phyloP scores from a whole-genome alignment of 352 stramenopile species.

The Phytophthora idaei region DNA sequence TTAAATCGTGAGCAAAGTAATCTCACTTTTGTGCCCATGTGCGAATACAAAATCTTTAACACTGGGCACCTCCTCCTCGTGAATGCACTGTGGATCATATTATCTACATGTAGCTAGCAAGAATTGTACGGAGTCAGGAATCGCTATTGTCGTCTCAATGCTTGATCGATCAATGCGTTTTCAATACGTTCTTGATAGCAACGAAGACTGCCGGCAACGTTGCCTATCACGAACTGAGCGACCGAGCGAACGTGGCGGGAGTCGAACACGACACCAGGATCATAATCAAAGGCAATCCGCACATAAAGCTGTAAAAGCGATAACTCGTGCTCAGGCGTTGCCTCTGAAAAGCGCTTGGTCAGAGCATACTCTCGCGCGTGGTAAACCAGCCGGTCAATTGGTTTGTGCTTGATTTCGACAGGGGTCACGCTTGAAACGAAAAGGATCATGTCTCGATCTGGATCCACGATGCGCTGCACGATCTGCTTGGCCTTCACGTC shows the following conservation, averaged over 20 bases:
- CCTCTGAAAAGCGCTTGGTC: constrained; percentile 40
- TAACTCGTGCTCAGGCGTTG: constrained; percentile 32
- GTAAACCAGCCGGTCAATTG: constrained; percentile 24
- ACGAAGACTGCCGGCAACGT: constrained; percentile 38
- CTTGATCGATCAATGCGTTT: constrained; percentile 2
- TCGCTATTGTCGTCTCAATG: not conserved
- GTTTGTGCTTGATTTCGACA: constrained; percentile 31
- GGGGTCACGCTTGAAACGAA: constrained; percentile 27
- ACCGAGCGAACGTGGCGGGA: constrained; percentile 41
- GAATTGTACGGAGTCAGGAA: not conserved
- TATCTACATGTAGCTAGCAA: no score
- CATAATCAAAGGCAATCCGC: constrained; percentile 52
- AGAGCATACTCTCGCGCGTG: constrained; percentile 38
- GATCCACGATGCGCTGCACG: constrained; percentile 21
- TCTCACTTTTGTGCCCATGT: no score
- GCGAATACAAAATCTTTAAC: not conserved
- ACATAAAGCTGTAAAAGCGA: constrained; percentile 58
- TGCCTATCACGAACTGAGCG: constrained; percentile 49
- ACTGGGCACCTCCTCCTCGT: not conserved
- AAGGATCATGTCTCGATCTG: constrained; percentile 29
- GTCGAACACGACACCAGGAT: constrained; percentile 28
- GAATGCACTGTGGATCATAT: no score
- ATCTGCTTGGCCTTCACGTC: constrained; percentile 35
- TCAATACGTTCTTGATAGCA: constrained; percentile 30
- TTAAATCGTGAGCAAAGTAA: no score